Evolutionary conservation across 805 yeast genomes (phyloP).

Genomic region (Saccharomyces jurei): DNA sequence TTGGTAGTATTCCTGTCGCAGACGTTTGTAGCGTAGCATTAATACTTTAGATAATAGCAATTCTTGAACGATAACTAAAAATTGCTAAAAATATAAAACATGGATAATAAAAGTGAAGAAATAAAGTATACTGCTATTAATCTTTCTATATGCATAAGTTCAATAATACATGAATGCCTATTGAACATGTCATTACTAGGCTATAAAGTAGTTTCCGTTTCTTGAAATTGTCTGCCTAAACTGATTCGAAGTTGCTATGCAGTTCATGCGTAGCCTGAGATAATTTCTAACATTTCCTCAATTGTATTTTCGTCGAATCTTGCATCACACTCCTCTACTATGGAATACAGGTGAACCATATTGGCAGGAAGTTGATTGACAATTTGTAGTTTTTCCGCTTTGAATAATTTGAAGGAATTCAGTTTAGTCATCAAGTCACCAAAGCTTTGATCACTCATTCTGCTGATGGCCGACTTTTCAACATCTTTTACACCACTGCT

Average conservation of each 20-base stretch:
- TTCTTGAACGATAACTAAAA: not conserved
- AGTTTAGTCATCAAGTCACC: constrained; percentile 25
- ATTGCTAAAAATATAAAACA: not conserved
- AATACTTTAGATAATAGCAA: not conserved
- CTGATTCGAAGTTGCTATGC: not conserved
- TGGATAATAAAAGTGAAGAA: not conserved
- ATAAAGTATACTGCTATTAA: not conserved
- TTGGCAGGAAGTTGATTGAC: constrained; percentile 74
- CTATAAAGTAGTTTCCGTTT: not conserved
- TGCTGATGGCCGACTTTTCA: constrained; percentile 19
- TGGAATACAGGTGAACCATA: constrained; percentile 66
- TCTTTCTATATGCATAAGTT: not conserved
- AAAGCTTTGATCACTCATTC: constrained; percentile 25
- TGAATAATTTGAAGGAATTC: constrained; percentile 49
- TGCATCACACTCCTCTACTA: constrained; percentile 88
- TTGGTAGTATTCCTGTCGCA: no score
- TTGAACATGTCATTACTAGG: not conserved
- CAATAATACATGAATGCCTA: not conserved
- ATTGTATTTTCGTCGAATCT: constrained; percentile 66
- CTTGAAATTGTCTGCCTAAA: not conserved
- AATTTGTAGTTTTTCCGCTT: constrained; percentile 77
- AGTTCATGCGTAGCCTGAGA: constrained; percentile 33
- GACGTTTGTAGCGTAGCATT: not conserved
- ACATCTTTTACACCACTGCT: constrained; percentile 10
- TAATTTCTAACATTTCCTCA: constrained; percentile 47